Evolutionary conservation across 345 rosid genomes (phyloP).

Genomic region (Hevea brasiliensis): DNA sequence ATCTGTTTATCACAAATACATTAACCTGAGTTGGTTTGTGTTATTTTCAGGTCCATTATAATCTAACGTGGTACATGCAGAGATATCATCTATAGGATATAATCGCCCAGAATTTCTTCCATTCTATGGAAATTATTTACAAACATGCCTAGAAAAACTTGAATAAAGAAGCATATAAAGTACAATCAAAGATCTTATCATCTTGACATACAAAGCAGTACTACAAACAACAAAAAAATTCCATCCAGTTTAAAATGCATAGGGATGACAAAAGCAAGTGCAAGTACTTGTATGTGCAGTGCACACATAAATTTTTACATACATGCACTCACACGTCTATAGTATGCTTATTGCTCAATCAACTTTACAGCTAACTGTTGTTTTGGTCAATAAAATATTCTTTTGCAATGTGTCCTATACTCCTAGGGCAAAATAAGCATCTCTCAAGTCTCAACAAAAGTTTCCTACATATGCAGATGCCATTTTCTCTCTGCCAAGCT

Average conservation of each 20-base stretch:
- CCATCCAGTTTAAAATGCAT: not conserved
- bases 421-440: not conserved
- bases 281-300: too few relatives aligned
- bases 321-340: not conserved
- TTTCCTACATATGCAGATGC: conserved; percentile 41
- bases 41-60: not conserved
- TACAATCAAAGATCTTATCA: not conserved
- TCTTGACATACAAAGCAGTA: not conserved
- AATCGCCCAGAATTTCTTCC: not conserved
- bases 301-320: not conserved
- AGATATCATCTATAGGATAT: not conserved
- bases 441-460: conserved; percentile 9
- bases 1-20: not conserved
- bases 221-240: not conserved
- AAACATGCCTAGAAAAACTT: not conserved
- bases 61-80: not conserved
- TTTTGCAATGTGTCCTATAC: not conserved
- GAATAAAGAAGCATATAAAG: not conserved
- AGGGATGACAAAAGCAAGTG: not conserved
- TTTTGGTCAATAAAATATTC: conserved; percentile 3
- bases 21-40: not conserved
- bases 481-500: conserved; percentile 46
- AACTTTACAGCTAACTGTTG: not conserved
- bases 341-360: not conserved
- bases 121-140: not conserved